Evolutionary conservation across 2,329 filamentous ascomycete species (phyloP), one percentile per base, ranked within the genome.

Genomic region (Alternaria atra): DNA sequence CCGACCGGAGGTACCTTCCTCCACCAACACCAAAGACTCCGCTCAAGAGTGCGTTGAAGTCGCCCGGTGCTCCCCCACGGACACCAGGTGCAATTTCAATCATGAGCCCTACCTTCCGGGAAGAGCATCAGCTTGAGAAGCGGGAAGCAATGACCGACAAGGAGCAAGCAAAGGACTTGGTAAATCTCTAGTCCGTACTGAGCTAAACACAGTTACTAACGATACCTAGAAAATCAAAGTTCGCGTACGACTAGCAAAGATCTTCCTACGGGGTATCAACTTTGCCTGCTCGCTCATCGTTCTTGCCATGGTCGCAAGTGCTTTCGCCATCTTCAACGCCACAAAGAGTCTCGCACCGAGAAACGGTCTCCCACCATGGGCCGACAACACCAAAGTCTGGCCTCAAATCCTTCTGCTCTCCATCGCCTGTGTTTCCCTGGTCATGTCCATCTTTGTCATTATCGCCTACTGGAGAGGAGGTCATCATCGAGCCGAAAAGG

Each of bases 211-310:
- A 43, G 35, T 39, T 52, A 43, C 77, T 84, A 78, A 84, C 78
- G 64, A 73, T 77, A 4, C 60, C 47, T 76, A 97, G 94, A 96
- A 91, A 90, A 88, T 97, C 79, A 98, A 97, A 83, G 90, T 90
- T 35, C 89, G 93, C 69, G 94, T 98, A 34, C 89, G 95, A 47
- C 85, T 98, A 80, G 95, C 94, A 70, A 99, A 99, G 84, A 90
- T 98, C 72, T 88, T 97, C 64, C 89, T 99, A n/a, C 91, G 95
- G 67, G 91, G 93, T 58, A 91, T 98, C 81, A 97, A 94, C 85
- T 98, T 99, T 80, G 93, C 92, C 80, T 99, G 95, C 84, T 94
- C 92, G 79, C 85, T 98, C 62, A 97, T 99, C 77, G 92, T 99
- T 67, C 86, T 99, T 59, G 85, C 93, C 64, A 94, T 99, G 87